phyloP scores from a whole-genome alignment of 768 basidiomycete genomes.

The Mycena metata region DNA sequence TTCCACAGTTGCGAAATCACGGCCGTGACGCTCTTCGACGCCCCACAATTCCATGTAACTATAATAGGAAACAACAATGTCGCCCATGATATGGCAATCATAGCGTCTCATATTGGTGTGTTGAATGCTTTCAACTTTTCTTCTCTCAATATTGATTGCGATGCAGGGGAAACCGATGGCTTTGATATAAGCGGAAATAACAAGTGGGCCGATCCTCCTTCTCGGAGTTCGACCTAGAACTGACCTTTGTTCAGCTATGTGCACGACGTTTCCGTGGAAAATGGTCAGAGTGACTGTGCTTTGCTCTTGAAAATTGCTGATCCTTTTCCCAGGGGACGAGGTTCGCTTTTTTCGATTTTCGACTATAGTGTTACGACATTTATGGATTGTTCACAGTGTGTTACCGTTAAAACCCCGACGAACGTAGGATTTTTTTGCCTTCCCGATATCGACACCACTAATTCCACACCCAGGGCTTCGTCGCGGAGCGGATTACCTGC shows the following conservation, averaged over 20 bases:
- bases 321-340: slow-evolving; percentile 16
- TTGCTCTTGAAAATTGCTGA: background rate
- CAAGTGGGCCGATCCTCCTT: slow-evolving; percentile 15
- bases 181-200: slow-evolving; percentile 47
- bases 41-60: slow-evolving; percentile 45
- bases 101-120: slow-evolving; percentile 40
- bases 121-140: background rate
- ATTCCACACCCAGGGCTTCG: slow-evolving; percentile 27
- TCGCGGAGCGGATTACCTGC: slow-evolving; percentile 38
- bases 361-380: too few relatives aligned
- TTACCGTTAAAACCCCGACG: slow-evolving; percentile 50
- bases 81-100: slow-evolving; percentile 43
- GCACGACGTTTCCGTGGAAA: slow-evolving; percentile 51
- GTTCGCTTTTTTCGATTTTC: background rate
- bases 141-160: background rate
- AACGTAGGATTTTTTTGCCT: slow-evolving; percentile 19
- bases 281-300: slow-evolving; percentile 35
- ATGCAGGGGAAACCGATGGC: slow-evolving; percentile 42
- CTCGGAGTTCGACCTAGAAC: background rate
- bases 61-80: slow-evolving; percentile 42
- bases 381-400: slow-evolving; percentile 40
- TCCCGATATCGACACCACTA: background rate
- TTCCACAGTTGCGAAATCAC: slow-evolving; percentile 39
- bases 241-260: slow-evolving; percentile 39
- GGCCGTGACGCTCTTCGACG: slow-evolving; percentile 37